Percentiles rank a stretch among this genome's conserved stretches.
These are phyloP conservation scores for Cryptomeria japonica DNA, from an alignment of 75 land plant species.

Conservation along the genomic window DNA sequence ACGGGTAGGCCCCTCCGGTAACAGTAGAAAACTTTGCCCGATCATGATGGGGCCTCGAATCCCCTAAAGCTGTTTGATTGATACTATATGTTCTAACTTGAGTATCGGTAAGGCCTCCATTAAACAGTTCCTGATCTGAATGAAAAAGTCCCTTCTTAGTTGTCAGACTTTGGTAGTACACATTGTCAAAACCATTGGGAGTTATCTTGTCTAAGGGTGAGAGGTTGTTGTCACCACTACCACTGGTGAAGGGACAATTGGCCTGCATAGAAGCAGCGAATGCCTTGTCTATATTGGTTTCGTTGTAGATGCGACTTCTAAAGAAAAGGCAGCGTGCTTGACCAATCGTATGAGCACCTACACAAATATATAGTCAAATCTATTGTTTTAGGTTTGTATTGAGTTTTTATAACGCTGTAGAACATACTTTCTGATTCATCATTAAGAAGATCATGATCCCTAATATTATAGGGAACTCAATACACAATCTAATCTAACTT, in stretches of 20 bases:
- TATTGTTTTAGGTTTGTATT: no score
- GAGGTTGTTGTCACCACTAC: constrained; percentile 13
- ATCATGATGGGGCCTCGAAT: no score
- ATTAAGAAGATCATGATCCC: no score
- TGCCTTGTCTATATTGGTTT: constrained; percentile 11
- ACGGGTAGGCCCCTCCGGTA: no score
- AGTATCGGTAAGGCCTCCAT: background rate
- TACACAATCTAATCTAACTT: no score
- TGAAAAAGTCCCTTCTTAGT: constrained; percentile 5
- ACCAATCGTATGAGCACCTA: constrained; percentile 36
- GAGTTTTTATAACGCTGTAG: no score
- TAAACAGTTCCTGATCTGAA: constrained; percentile 12
- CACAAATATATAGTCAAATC: no score
- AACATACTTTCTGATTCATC: no score
- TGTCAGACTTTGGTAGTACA: constrained; percentile 9
- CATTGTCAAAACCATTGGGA: constrained; percentile 11
- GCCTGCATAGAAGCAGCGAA: background rate
- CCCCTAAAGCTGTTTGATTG: background rate
- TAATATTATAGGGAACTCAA: no score
- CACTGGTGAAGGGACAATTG: constrained; percentile 20
- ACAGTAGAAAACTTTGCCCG: no score
- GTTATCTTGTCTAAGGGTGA: background rate
- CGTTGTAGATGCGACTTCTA: constrained; percentile 25
- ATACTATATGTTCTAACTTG: background rate
- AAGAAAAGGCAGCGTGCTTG: constrained; percentile 18